Evolutionary conservation across 345 rosid species (phyloP), one percentile per base, ranked within the genome.

Genomic region (Eucalyptus sideroxylon): DNA sequence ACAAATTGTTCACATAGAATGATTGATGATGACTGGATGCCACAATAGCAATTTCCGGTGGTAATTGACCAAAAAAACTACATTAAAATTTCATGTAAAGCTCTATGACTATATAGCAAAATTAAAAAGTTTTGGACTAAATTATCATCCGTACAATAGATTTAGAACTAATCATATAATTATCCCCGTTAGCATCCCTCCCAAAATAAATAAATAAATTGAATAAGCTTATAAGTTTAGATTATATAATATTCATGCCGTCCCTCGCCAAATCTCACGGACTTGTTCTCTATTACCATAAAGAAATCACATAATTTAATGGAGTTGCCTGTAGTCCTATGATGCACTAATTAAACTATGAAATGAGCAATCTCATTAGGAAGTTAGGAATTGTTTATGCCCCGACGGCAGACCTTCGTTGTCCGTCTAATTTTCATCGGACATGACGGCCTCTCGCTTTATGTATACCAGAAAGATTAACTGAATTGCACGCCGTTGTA

Each of bases 11-110:
- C 56, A 53, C 5, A 0, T 51, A 51, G 9, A 16, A 60, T 12
- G 16, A 6, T 26, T 5, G 2, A 6, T 10, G 15, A 59, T 59
- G 8, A 11, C 0, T 26, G 1, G 16, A 60, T 24, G 0, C 31
- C 67, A 26, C 8, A 0, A 0, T 60, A 60, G 8, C 67, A 60
- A 60, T 60, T 26, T 26, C 2, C 0, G 1, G 0, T 60, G 4
- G 2, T 27, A 2, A 60, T 26, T 26, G 2, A 14, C 4, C 6
- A 0, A 60, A 60, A 60, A 2, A 3, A 60, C 6, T 6, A 10
- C 0, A 5, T 60, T 60, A 2, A 27, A 60, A 26, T 27, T 60
- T 60, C 16, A 12, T 3, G 2, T 6, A 59, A 59, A 26, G 15
- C 0, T 59, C 4, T 27, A 60, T 60, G 31, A 60, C 16, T 13